Evolutionary conservation across 805 yeast genomes (phyloP).

Genomic region (Candida maris): DNA sequence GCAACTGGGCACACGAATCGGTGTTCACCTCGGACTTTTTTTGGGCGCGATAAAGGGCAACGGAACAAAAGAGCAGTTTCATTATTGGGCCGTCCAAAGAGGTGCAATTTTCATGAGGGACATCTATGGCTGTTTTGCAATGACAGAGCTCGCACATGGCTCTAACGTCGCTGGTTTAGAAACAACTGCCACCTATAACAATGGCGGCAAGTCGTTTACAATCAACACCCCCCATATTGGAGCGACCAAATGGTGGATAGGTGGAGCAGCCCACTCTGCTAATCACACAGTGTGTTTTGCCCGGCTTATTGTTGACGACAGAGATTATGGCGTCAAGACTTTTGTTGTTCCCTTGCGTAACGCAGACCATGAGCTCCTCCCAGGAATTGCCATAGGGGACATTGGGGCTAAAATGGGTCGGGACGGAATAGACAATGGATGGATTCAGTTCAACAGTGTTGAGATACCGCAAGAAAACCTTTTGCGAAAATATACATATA

Average conservation of each 20-base stretch:
- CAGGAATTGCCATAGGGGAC: constrained; percentile 86
- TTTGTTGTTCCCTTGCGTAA: constrained; percentile 90
- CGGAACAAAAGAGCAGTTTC: constrained; percentile 80
- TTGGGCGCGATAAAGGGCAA: constrained; percentile 78
- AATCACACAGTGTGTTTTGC: constrained; percentile 87
- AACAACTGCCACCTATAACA: constrained; percentile 83
- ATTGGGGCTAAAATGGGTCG: constrained; percentile 96
- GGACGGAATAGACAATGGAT: constrained; percentile 93
- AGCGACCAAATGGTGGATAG: constrained; percentile 99
- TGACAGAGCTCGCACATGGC: constrained; percentile 93
- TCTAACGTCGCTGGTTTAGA: constrained; percentile 91
- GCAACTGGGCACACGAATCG: constrained; percentile 73
- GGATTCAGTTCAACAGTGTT: constrained; percentile 88
- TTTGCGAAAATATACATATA: constrained; percentile 76
- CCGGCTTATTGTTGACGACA: constrained; percentile 71
- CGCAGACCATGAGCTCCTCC: constrained; percentile 61
- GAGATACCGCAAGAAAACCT: constrained; percentile 79
- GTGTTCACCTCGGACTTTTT: constrained; percentile 85
- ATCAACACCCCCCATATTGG: constrained; percentile 87
- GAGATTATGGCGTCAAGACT: constrained; percentile 89
- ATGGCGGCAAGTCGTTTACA: constrained; percentile 58
- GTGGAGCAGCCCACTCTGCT: constrained; percentile 95
- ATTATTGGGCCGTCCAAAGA: constrained; percentile 75
- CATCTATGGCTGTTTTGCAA: constrained; percentile 83
- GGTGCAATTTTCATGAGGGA: constrained; percentile 59